Evolutionary conservation across 2,329 filamentous ascomycete genomes (phyloP), one percentile per base, ranked within the genome.

Genomic region (Calonectria leucothoes): DNA sequence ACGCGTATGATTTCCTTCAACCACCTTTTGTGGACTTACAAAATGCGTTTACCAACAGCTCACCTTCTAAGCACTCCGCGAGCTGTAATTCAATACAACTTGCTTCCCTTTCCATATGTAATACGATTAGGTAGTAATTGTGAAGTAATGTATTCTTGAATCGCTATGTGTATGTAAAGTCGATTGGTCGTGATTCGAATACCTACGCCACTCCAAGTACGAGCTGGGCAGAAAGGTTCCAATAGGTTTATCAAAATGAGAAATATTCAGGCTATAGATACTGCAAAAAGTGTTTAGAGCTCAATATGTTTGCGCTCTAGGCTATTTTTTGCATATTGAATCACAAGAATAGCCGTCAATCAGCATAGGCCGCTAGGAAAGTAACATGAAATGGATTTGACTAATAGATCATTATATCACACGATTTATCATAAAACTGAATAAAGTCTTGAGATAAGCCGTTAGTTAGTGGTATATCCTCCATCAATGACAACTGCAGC

Each of bases 401-500:
- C n/a, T 5, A 39, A 3, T 17, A 23, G n/a, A 37, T 25, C 17
- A 8, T 61, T 2, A 17, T 61, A 20, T 5, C 20, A 39, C 7
- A 39, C 17, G 5, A 39, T 39, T 7, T 15, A 39, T 61, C n/a
- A 39, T 37, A 17, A 17, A 17, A 23, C 15, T 25, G 6, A 35
- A 17, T 15, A 20, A 11, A 31, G 8, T 20, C 2, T 12, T 17
- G 20, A 8, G 27, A 10, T 23, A 25, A 61, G n/a, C 4, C 11
- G 17, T 69, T 70, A 81, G 66, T 80, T 81, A 17, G 74, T 80
- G 49, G 82, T 83, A 51, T 84, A 86, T 0, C 86, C 86, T 6
- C 88, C 88, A 75, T 90, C 88, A 17, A 86, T 86, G 2, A 89
- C 81, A 61, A 90, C 74, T 6, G 82, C 83, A 20, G 85, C 82